A percentile compares a stretch with the other conserved stretches of the same genome.
Evolutionary conservation across 2,329 filamentous ascomycete genomes (phyloP).

Genomic region (Diaporthe velutina): DNA sequence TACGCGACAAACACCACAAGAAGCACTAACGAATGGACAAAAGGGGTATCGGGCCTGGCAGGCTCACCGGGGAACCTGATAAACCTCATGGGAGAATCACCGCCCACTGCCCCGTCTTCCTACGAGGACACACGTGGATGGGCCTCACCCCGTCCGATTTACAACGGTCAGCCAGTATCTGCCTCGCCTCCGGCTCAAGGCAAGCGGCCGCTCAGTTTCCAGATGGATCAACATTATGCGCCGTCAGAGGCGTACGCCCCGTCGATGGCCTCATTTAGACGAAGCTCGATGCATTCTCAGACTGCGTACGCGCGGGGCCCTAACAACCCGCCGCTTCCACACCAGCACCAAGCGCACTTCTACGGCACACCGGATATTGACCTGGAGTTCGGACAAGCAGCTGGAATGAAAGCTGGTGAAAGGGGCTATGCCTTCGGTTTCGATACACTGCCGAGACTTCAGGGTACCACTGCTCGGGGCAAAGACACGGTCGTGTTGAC

Average conservation of each 20-base stretch:
- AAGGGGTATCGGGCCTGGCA: conserved; percentile 54
- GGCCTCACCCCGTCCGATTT: conserved; percentile 60
- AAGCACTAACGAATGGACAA: conserved; percentile 62
- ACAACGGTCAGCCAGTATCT: conserved; percentile 59
- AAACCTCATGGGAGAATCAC: conserved; percentile 64
- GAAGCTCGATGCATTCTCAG: conserved; percentile 65
- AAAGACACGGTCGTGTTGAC: conserved; percentile 74
- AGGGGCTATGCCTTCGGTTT: conserved; percentile 85
- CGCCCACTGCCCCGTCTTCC: conserved; percentile 65
- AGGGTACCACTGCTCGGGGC: conserved; percentile 57
- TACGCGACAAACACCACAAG: conserved; percentile 62
- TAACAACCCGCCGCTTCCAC: conserved; percentile 75
- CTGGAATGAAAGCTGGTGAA: conserved; percentile 73
- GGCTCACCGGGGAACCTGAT: conserved; percentile 68
- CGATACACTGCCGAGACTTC: conserved; percentile 70
- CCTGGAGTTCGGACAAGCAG: conserved; percentile 62
- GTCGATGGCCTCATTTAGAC: conserved; percentile 53
- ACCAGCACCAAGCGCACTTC: conserved; percentile 82
- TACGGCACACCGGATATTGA: conserved; percentile 82
- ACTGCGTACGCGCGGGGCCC: conserved; percentile 59
- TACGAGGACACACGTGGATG: conserved; percentile 64
- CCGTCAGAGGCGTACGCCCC: conserved; percentile 56
- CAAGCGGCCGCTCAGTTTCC: conserved; percentile 66
- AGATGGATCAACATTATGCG: conserved; percentile 62
- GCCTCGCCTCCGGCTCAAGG: conserved; percentile 51